Base-by-base conservation (phyloP, 805 yeast species). In the Candida wancherniae region DNA sequence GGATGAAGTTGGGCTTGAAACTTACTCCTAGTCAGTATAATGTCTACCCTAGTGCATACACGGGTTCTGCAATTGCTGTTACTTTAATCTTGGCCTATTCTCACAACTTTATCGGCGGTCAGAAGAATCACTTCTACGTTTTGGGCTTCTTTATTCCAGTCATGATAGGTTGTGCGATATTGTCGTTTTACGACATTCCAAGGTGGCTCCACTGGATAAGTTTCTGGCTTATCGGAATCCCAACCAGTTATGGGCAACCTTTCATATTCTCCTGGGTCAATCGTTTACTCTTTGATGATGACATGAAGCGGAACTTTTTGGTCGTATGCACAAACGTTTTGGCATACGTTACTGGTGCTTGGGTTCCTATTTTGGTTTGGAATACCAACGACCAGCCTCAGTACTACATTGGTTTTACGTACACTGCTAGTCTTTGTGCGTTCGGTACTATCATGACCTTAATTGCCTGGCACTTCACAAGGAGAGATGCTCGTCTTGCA, bases 201-300 rank as follows among this genome's bases (percentile, higher is more conserved):
- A 49, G 42, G 9, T 71, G 70, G 1, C 60, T 66, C 21, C 75
- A 72, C 36, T 73, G 77, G 73, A 51, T 67, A 7, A 55, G 67
- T 9, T 76, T 71, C 47, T 72, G 64, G 40, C 39, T 73, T 27
- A 50, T 67, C 3, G 73, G 74, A 3, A 48, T 68, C 10, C 75
- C 77, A 7, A 55, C 68, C 0, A 46, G 69, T 3, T 66, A 66
- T 67, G 80, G 77, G 1, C 79, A 71, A 52, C 78, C 79, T 3
- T 62, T 69, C 40, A 69, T 73, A 9, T 74, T 67, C 37, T 58
- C 76, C 3, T 75, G 80, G 81, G 65, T 73, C 21, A 75, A 75
- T 45, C 55, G 73, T 21, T 44, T 66, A 15, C 46, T 75, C 12
- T 57, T 58, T 15, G 47, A 57, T 6, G 68, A 69, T 37, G 74